These are phyloP conservation scores for Handroanthus guayacan DNA, from an alignment of 257 asterid species.

Conservation along the genomic window DNA sequence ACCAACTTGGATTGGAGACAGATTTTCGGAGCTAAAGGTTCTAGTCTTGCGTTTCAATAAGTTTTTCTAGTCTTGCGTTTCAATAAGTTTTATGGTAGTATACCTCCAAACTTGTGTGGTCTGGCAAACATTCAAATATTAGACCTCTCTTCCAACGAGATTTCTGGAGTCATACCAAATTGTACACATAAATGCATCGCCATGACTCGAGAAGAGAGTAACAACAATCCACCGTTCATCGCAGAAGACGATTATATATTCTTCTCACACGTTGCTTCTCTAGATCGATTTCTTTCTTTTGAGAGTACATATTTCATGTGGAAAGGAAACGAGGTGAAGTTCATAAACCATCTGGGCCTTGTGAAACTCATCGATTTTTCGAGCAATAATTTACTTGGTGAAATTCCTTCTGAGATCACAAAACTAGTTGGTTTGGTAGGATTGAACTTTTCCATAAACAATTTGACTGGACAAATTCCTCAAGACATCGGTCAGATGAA, in stretches of 20 bases:
- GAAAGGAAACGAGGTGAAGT: background rate
- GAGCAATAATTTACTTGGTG: background rate
- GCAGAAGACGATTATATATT: too few relatives aligned
- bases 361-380: constrained; percentile 22
- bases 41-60: background rate
- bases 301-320: background rate
- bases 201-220: background rate
- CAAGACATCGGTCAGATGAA: background rate
- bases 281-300: too few relatives aligned
- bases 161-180: constrained; percentile 23
- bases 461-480: constrained; percentile 22
- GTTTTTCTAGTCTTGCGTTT: background rate
- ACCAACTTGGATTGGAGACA: constrained; percentile 30
- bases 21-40: background rate
- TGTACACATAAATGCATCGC: constrained; percentile 25
- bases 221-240: too few relatives aligned
- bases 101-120: constrained; percentile 19
- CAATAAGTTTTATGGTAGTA: constrained; percentile 5
- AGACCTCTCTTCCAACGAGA: constrained; percentile 15
- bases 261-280: too few relatives aligned
- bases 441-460: constrained; percentile 30
- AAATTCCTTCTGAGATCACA: constrained; percentile 5
- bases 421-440: constrained; percentile 8
- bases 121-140: background rate
- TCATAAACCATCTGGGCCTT: background rate